These are phyloP conservation scores for Torrubiellomyces zombiae DNA, from an alignment of 2,329 filamentous ascomycete species.

Conservation along the genomic window DNA sequence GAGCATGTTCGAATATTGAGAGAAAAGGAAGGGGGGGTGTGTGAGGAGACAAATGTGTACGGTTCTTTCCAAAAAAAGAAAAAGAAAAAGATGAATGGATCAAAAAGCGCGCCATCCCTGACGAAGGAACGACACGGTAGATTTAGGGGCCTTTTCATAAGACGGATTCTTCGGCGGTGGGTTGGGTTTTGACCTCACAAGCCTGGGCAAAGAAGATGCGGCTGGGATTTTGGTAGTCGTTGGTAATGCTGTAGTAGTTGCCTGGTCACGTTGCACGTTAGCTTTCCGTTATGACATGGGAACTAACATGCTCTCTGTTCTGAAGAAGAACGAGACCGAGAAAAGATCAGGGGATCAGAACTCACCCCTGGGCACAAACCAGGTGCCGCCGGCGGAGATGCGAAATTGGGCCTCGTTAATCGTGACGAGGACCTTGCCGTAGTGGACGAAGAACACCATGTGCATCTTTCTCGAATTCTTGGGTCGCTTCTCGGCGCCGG, in stretches of 20 bases:
- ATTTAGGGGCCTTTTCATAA: too few species aligned
- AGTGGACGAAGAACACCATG: slow-evolving; percentile 86
- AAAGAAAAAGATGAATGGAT: too few species aligned
- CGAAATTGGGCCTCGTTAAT: slow-evolving; percentile 63
- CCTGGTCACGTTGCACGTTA: slow-evolving; percentile 45
- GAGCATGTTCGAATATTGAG: too few species aligned
- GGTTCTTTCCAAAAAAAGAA: too few species aligned
- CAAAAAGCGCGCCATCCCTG: too few species aligned
- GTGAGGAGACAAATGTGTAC: too few species aligned
- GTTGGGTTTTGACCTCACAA: slow-evolving; percentile 39
- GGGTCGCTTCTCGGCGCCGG: slow-evolving; percentile 64
- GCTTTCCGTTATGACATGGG: too few species aligned
- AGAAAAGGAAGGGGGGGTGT: too few species aligned
- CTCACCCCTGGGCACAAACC: slow-evolving; percentile 89
- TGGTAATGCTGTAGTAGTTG: slow-evolving; percentile 84
- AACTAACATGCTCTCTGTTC: too few species aligned
- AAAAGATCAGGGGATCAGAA: slow-evolving; percentile 6
- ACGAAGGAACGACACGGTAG: too few species aligned
- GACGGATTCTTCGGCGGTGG: too few species aligned
- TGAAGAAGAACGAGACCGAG: background rate
- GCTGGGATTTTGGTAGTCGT: slow-evolving; percentile 55
- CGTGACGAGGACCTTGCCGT: slow-evolving; percentile 65
- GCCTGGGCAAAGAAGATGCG: slow-evolving; percentile 88
- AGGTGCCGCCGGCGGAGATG: slow-evolving; percentile 76
- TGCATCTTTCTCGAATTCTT: slow-evolving; percentile 96